phyloP scores from a whole-genome alignment of 2,329 filamentous ascomycete species.

The Aspergillus oerlinghausenensis region DNA sequence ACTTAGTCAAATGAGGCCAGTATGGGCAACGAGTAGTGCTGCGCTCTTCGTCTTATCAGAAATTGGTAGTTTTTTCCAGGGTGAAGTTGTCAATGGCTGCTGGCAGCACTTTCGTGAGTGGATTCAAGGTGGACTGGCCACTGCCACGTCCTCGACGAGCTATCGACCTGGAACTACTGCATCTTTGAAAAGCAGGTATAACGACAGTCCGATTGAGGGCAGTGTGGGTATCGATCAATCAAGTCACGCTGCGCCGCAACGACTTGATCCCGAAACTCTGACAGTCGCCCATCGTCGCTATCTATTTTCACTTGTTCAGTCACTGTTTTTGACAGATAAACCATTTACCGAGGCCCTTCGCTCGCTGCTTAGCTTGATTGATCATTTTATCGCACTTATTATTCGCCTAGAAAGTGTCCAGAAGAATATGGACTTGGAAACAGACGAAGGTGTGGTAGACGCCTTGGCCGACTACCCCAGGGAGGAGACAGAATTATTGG shows the following conservation, averaged over 20 bases:
- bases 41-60: conserved; percentile 87
- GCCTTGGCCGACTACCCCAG: conserved; percentile 65
- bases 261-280: conserved; percentile 79
- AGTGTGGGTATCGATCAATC: conserved; percentile 9
- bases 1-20: conserved; percentile 65
- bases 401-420: conserved; percentile 72
- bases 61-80: conserved; percentile 82
- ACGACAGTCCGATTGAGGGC: conserved; percentile 5
- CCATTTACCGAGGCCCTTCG: conserved; percentile 39
- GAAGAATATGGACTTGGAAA: conserved; percentile 72
- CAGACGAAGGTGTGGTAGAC: conserved; percentile 76
- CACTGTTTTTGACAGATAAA: conserved; percentile 40
- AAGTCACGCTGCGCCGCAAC: conserved; percentile 21
- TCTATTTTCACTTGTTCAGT: conserved; percentile 58
- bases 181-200: conserved; percentile 19
- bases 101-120: conserved; percentile 77
- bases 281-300: conserved; percentile 75
- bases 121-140: conserved; percentile 51
- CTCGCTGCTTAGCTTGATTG: conserved; percentile 52
- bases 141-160: conserved; percentile 18
- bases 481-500: conserved; percentile 66
- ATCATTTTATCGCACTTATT: conserved; percentile 74
- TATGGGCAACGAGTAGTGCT: conserved; percentile 87
- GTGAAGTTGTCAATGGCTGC: conserved; percentile 75
- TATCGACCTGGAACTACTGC: conserved; percentile 39